Evolutionary conservation across 2,329 filamentous ascomycete species (phyloP), one percentile per base, ranked within the genome.

Genomic region (Lizonia empirigonia): DNA sequence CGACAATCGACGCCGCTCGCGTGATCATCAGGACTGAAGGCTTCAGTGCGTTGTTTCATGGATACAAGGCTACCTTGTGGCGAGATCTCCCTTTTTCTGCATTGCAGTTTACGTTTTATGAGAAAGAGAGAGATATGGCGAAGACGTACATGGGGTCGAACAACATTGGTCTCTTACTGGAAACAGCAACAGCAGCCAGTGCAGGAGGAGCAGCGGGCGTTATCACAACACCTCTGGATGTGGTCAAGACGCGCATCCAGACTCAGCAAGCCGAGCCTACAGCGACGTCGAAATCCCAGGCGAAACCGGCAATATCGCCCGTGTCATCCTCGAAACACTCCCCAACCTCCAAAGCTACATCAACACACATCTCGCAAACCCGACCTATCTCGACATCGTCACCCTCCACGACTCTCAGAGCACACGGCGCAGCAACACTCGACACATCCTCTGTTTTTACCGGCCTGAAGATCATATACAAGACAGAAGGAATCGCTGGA

Each of bases 71-170:
- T 9, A 99, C 94, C 0, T 84, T 99, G 3, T 94, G 90, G 76
- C 88, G 94, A 51, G 94, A 99, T 66, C 81, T 99, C 18, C 94
- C 94, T 1, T 99, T 97, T 70, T 97, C 93, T 0, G 94, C 94
- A 0, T 77, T 99, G 9, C 94, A 99, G 69, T 97, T 99, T 74
- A 93, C 95, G 66, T 97, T 99, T 71, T 99, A 96, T 78, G 94
- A 99, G 74, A 90, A 97, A 73, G 92, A 92, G 70, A 90, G 92
- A 65, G 85, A 81, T 36, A 84, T 90, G 81, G 92, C 94, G 1
- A 88, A 88, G 67, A 74, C 85, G 44, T 95, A 88, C 81, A 86
- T 89, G 68, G 85, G 88, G 26, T 88, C 86, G 56, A 84, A 87
- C 50, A 90, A 97, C 51, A 95, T 99, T 44, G 94, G 94, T 1